Evolutionary conservation across 495 filamentous ascomycete species (phyloP).

Genomic region (Staphylotrichum tortipilum): DNA sequence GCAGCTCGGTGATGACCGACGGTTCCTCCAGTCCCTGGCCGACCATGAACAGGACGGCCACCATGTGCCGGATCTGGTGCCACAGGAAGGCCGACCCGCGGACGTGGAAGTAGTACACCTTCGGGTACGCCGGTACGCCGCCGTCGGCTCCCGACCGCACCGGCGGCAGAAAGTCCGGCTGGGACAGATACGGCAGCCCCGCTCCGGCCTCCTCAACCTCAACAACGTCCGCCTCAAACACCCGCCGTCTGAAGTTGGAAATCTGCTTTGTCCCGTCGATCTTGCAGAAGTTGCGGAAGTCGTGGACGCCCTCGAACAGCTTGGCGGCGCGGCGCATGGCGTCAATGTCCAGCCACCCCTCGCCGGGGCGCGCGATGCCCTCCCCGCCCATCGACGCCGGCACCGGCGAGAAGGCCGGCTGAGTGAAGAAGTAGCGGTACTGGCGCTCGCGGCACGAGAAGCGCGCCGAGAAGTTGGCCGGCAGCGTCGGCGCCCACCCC

Average conservation of each 20-base stretch:
- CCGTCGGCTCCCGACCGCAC: neutral
- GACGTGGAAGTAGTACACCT: conserved; percentile 77
- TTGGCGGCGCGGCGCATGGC: conserved; percentile 77
- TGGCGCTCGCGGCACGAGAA: conserved; percentile 83
- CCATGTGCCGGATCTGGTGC: conserved; percentile 95
- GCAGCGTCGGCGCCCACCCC: conserved; percentile 84
- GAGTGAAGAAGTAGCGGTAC: conserved; percentile 96
- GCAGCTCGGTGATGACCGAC: conserved; percentile 57
- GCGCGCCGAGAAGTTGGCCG: conserved; percentile 75
- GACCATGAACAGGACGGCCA: conserved; percentile 77
- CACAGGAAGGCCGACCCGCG: conserved; percentile 92
- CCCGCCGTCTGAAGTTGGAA: conserved; percentile 65
- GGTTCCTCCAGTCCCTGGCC: conserved; percentile 81
- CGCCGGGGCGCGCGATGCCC: conserved; percentile 16
- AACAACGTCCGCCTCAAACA: conserved; percentile 69
- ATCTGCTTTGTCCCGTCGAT: conserved; percentile 80
- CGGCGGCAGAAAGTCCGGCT: conserved; percentile 4
- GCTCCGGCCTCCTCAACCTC: conserved; percentile 45
- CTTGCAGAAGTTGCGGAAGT: conserved; percentile 97
- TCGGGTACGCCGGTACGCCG: conserved; percentile 38
- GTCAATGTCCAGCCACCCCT: conserved; percentile 63
- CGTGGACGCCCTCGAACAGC: conserved; percentile 71
- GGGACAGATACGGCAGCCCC: conserved; percentile 37
- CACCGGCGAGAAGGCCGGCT: conserved; percentile 68
- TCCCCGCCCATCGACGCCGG: conserved; percentile 28